Evolutionary conservation across 2,329 filamentous ascomycete species (phyloP).

Genomic region (Plenodomus tracheiphilus): DNA sequence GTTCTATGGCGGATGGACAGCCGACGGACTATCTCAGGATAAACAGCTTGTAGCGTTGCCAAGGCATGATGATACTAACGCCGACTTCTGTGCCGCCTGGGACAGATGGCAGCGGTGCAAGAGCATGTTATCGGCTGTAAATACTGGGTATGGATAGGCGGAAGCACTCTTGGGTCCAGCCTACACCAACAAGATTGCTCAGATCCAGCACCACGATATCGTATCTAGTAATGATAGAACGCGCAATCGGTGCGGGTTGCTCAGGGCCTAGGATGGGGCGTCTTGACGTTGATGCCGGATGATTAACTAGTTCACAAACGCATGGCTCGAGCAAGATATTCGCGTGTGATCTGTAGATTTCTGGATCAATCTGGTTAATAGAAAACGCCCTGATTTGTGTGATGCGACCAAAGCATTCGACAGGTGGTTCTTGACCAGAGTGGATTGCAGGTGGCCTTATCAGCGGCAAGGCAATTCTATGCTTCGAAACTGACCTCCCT

Average conservation of each 20-base stretch:
- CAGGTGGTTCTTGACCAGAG: too few relatives aligned
- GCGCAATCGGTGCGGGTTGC: neutral
- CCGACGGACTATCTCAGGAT: too few relatives aligned
- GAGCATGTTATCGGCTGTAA: constrained; percentile 1
- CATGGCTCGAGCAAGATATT: neutral
- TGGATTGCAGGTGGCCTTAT: too few relatives aligned
- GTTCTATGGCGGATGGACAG: neutral
- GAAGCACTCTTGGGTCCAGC: neutral
- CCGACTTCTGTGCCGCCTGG: constrained; percentile 2
- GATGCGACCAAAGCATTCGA: too few relatives aligned
- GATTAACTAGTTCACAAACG: neutral
- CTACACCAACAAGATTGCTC: neutral
- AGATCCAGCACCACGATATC: neutral
- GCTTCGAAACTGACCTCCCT: too few relatives aligned
- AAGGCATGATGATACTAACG: neutral
- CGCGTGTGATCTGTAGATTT: neutral
- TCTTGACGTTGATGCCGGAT: neutral
- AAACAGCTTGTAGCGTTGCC: too few relatives aligned
- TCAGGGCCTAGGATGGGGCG: neutral
- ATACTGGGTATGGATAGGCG: constrained; percentile 5
- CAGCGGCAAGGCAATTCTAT: too few relatives aligned
- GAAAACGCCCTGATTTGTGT: neutral
- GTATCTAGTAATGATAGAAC: neutral
- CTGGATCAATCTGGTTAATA: neutral
- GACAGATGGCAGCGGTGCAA: constrained; percentile 3